Conservation (phyloP, 2,329 filamentous ascomycete species). For the Nothopassalora personata region DNA sequence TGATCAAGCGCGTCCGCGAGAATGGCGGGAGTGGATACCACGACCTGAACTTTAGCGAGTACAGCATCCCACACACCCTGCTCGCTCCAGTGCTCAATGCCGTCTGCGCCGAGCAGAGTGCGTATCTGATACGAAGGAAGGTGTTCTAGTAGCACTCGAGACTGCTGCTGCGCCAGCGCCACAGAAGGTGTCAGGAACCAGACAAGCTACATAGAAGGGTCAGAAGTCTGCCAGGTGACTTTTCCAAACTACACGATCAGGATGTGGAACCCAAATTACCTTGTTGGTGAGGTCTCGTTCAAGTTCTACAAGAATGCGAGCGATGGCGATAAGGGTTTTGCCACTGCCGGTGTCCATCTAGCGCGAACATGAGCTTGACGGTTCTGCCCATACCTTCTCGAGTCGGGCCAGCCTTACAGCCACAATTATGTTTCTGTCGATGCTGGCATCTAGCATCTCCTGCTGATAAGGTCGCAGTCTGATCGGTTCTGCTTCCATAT, state of each 20-base stretch:
- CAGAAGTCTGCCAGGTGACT: not conserved
- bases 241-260: not conserved
- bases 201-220: conserved; percentile 30
- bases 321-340: conserved; percentile 45
- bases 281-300: conserved; percentile 35
- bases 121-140: conserved; percentile 51
- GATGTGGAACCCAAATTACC: conserved; percentile 24
- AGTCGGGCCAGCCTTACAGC: conserved; percentile 23
- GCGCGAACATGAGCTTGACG: conserved; percentile 2
- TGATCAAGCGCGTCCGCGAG: conserved; percentile 69
- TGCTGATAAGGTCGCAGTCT: conserved; percentile 42
- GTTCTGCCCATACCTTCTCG: not conserved
- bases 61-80: conserved; percentile 62
- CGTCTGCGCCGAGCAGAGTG: conserved; percentile 62
- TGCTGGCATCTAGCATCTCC: conserved; percentile 45
- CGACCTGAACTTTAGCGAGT: conserved; percentile 60
- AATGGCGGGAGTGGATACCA: conserved; percentile 73
- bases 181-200: conserved; percentile 46
- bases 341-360: conserved; percentile 46
- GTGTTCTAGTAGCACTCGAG: conserved; percentile 31
- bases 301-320: conserved; percentile 41
- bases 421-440: conserved; percentile 43
- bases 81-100: conserved; percentile 67
- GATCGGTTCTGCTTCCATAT: not conserved
- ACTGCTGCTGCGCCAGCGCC: conserved; percentile 43